phyloP scores from a whole-genome alignment of 2,329 filamentous ascomycete genomes.

The Neocatenulostroma microsporum region DNA sequence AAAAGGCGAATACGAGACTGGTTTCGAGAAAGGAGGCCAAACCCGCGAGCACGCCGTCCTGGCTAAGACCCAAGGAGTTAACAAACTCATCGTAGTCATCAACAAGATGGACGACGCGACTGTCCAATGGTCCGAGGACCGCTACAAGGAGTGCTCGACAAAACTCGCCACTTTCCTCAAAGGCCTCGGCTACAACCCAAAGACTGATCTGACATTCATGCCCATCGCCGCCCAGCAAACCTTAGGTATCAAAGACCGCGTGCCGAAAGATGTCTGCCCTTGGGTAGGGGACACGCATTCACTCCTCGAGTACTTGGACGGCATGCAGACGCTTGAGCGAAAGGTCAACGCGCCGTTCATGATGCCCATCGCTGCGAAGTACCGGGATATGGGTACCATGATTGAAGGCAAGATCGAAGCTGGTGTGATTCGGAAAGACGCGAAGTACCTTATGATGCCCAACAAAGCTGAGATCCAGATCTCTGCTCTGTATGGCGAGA shows the following conservation, averaged over 20 bases:
- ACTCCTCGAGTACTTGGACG: constrained; percentile 89
- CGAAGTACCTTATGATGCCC: constrained; percentile 87
- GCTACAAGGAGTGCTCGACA: constrained; percentile 85
- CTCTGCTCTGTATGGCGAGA: constrained; percentile 84
- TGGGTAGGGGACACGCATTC: constrained; percentile 91
- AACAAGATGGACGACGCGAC: constrained; percentile 99
- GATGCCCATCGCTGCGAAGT: constrained; percentile 97
- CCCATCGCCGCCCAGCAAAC: constrained; percentile 86
- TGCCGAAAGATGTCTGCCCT: constrained; percentile 65
- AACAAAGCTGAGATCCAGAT: constrained; percentile 76
- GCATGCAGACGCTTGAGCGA: constrained; percentile 85
- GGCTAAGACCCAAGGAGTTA: constrained; percentile 96
- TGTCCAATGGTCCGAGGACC: constrained; percentile 88
- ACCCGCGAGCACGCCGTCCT: constrained; percentile 96
- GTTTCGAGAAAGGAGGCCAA: constrained; percentile 93
- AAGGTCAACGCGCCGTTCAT: constrained; percentile 98
- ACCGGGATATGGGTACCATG: constrained; percentile 95
- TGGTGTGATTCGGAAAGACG: constrained; percentile 88
- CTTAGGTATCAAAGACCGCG: constrained; percentile 77
- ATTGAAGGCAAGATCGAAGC: constrained; percentile 96
- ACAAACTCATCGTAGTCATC: constrained; percentile 87
- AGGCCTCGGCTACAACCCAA: constrained; percentile 86
- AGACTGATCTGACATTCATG: constrained; percentile 91
- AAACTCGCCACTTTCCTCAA: constrained; percentile 87
- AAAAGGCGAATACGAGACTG: constrained; percentile 98